Evolutionary conservation across 129 eudicot species (phyloP), one percentile per base, ranked within the genome.

Genomic region (Mikania micrantha): DNA sequence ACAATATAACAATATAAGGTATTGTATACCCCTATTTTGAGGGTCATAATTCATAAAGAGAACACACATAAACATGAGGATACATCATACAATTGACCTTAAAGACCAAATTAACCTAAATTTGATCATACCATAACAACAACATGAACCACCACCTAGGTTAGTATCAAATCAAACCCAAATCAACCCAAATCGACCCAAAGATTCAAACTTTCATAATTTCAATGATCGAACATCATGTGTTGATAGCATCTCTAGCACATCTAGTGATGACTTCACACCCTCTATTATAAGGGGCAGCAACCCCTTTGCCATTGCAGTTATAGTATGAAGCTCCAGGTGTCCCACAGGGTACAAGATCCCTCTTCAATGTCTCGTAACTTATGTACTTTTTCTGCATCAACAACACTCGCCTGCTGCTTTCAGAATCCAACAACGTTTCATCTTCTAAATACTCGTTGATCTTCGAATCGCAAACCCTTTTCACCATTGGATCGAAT

Each of bases 311-410:
- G 0, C 76, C 78, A 24, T 75, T 88, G 45, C 97, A 90, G 15
- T 87, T 87, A 56, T 90, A 90, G 45, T 90, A 90, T 0, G 97
- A 90, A 82, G 97, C 85, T 7, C 97, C 97, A 29, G 97, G 95
- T 20, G 83, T 85, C 25, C 80, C 84, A 78, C 93, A 87, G 3
- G 97, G 97, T 20, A 87, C 95, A 50, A 80, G 67, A 74, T 85
- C 95, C 69, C 97, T 88, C 72, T 64, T 85, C 77, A 91, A 71
- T 7, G 95, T 82, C 58, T 86, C 96, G 65, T 88, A 91, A 7
- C 98, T 86, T 27, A 88, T 92, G 21, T 80, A 88, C 56, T 66
- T 86, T 40, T 57, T 84, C 60, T 28, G 70, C 84, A 85, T 69
- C 69, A 80, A 2, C 79, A 87, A 72, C 13, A 81, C 72, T 72